A percentile compares a stretch with the other conserved stretches of the same genome.
phyloP scores from a whole-genome alignment of 2,329 filamentous ascomycete genomes.

The Mollisiaceae sp. region DNA sequence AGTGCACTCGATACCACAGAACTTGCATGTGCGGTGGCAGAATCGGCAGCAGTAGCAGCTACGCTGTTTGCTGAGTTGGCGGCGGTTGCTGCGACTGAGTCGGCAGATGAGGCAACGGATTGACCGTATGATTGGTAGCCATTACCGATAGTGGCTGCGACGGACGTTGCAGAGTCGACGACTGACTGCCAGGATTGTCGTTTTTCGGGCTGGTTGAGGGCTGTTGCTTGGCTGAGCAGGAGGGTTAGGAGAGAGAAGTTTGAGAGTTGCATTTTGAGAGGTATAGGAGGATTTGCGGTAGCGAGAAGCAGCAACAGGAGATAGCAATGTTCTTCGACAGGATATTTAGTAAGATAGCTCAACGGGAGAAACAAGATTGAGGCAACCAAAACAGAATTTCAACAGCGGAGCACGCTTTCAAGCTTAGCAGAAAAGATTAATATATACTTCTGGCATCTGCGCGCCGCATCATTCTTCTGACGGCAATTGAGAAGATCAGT shows the following conservation, averaged over 20 bases:
- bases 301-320: not conserved
- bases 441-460: constrained; percentile 1
- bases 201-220: not conserved
- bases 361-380: not conserved
- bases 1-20: constrained; percentile 6
- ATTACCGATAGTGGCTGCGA: constrained; percentile 10
- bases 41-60: constrained; percentile 7
- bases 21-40: not conserved
- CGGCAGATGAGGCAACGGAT: constrained; percentile 5
- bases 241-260: not conserved
- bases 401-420: not conserved
- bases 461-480: not conserved
- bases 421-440: not conserved
- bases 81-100: constrained; percentile 9
- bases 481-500: constrained; percentile 1
- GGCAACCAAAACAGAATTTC: not conserved
- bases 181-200: constrained; percentile 12
- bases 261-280: not conserved
- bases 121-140: not conserved
- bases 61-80: constrained; percentile 5
- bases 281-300: not conserved
- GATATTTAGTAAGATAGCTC: not conserved
- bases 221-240: not conserved
- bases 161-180: constrained; percentile 11
- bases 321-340: not conserved